These are phyloP conservation scores for Populus hybrid DNA, from an alignment of 441 rosid species.

Conservation along the genomic window DNA sequence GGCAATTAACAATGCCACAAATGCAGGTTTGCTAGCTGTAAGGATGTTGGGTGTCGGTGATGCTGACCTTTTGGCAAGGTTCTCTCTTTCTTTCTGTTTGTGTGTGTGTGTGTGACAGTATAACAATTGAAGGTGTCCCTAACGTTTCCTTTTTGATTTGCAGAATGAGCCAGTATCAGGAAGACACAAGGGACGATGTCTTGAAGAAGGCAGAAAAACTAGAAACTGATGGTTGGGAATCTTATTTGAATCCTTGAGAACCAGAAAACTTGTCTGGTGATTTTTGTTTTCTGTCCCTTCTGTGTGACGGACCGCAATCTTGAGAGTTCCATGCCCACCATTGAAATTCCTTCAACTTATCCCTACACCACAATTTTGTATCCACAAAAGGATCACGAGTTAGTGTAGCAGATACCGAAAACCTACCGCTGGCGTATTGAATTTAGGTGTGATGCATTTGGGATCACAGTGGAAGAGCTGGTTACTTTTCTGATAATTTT, in stretches of 20 bases:
- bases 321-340: background rate
- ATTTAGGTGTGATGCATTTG: background rate
- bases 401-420: background rate
- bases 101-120: background rate
- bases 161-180: conserved; percentile 87
- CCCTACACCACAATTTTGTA: background rate
- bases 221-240: conserved; percentile 67
- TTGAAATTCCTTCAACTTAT: background rate
- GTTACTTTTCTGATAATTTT: background rate
- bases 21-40: conserved; percentile 81
- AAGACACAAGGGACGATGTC: conserved; percentile 68
- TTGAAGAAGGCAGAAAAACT: conserved; percentile 64
- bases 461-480: background rate
- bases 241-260: conserved; percentile 51
- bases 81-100: background rate
- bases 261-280: background rate
- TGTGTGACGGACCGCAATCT: background rate
- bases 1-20: conserved; percentile 84
- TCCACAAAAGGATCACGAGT: conserved; percentile 4
- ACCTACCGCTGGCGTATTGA: background rate
- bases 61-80: conserved; percentile 64
- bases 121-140: background rate
- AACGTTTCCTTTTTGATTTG: background rate
- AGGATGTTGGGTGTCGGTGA: conserved; percentile 70
- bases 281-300: background rate